Evolutionary conservation across 2,329 filamentous ascomycete species (phyloP), one percentile per base, ranked within the genome.

Genomic region (Aspergillus arachidicola): DNA sequence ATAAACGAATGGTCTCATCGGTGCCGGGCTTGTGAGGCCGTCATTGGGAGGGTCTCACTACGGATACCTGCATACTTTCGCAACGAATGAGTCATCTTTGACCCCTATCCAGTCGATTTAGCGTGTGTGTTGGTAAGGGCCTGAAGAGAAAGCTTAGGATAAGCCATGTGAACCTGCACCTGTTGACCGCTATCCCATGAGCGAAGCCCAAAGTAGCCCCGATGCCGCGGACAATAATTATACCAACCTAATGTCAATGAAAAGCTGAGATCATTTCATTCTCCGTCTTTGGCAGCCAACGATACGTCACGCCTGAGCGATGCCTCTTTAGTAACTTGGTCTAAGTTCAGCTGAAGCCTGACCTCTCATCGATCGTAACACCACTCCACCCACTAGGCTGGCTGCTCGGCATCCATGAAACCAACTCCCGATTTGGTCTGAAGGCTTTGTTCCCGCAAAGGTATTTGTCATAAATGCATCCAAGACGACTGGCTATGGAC

Each of bases 21-120:
- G 58, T 34, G 57, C 62, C 70, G 63, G 64, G 71, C 61, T 54
- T 36, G 68, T 66, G 60, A 71, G 60, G 69, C 65, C 59, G 68
- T 59, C 63, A 69, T 70, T 64, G 71, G 69, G 66, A 65, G 72
- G 73, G 73, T 68, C 73, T 75, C 66, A 75, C 38, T 68, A 64
- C 74, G 74, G 74, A 57, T 70, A 67, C 69, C 67, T 73, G 73
- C 74, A 76, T 71, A 67, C 71, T 72, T 16, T 16, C 76, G 57
- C 57, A 67, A 69, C 66, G 65, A 71, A 67, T 66, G 54, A 58
- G 38, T 59, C 64, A 61, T 62, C 61, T 58, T 55, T 57, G 34
- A 46, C 34, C 36, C n/a, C 16, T 21, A 23, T 23, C 12, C n/a
- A 12, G 32, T 38, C 32, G 23, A 36, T 28, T 55, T n/a, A 14